These are phyloP conservation scores for Glaciozyma martinii DNA, from an alignment of 768 basidiomycete genomes.

Conservation along the genomic window DNA sequence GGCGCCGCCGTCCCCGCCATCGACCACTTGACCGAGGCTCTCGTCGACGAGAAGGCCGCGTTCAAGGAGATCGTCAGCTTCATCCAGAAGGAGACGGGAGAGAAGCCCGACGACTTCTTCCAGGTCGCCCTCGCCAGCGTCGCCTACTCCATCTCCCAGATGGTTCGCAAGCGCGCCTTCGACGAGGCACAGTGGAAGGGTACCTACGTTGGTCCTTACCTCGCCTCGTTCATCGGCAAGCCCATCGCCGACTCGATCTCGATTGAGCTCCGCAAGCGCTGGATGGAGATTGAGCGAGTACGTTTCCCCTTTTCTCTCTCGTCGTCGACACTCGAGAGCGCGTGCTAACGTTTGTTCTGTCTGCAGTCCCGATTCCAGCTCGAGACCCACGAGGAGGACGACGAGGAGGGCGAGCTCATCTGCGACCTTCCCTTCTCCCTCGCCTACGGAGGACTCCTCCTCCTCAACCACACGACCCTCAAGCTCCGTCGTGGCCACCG, in stretches of 20 bases:
- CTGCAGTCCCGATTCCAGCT: conserved; percentile 42
- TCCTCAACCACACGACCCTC: conserved; percentile 87
- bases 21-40: conserved; percentile 47
- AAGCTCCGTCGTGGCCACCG: conserved; percentile 75
- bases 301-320: neutral
- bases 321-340: neutral
- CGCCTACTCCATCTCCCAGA: conserved; percentile 65
- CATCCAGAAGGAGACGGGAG: conserved; percentile 25
- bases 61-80: conserved; percentile 19
- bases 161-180: conserved; percentile 48
- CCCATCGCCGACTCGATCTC: conserved; percentile 43
- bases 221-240: conserved; percentile 56
- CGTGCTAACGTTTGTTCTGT: neutral
- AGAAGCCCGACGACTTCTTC: conserved; percentile 46
- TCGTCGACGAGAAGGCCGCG: conserved; percentile 29
- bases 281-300: conserved; percentile 62
- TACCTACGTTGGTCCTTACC: conserved; percentile 62
- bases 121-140: conserved; percentile 58
- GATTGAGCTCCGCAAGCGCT: conserved; percentile 60
- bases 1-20: conserved; percentile 45
- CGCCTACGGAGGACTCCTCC: conserved; percentile 85
- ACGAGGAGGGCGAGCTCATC: conserved; percentile 72
- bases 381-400: conserved; percentile 44
- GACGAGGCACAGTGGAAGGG: conserved; percentile 39
- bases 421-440: conserved; percentile 92